phyloP scores from a whole-genome alignment of 257 asterid species.

The Rhazya stricta region DNA sequence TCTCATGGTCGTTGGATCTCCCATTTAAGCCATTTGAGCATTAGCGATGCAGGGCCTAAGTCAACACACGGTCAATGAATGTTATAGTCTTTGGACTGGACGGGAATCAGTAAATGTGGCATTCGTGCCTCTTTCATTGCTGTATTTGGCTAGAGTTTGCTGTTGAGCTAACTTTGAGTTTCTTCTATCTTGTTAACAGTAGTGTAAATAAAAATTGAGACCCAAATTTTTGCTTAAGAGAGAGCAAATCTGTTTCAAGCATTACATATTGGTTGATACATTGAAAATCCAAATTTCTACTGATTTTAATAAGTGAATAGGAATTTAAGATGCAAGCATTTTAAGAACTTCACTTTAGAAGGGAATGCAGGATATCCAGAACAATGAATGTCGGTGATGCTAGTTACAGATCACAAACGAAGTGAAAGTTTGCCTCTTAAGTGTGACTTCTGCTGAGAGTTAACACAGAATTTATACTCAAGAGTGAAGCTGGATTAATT shows the following conservation, averaged over 20 bases:
- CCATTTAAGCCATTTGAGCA: conserved; percentile 23
- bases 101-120: background rate
- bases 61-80: conserved; percentile 9
- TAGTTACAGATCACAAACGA: no score
- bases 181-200: background rate
- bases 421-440: no score
- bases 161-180: background rate
- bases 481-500: no score
- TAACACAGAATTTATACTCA: no score
- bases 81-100: background rate
- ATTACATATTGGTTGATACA: background rate
- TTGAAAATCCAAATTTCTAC: no score
- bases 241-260: background rate
- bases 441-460: no score
- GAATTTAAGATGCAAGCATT: no score
- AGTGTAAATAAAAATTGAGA: conserved; percentile 1
- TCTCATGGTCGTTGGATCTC: conserved; percentile 23
- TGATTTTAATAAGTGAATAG: no score
- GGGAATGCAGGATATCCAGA: no score
- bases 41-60: conserved; percentile 19
- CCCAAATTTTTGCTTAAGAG: background rate
- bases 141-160: background rate
- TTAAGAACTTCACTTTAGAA: no score
- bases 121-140: background rate
- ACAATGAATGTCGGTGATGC: no score